These are phyloP conservation scores for Madurella mycetomatis DNA, from an alignment of 2,329 filamentous ascomycete species.

Conservation along the genomic window DNA sequence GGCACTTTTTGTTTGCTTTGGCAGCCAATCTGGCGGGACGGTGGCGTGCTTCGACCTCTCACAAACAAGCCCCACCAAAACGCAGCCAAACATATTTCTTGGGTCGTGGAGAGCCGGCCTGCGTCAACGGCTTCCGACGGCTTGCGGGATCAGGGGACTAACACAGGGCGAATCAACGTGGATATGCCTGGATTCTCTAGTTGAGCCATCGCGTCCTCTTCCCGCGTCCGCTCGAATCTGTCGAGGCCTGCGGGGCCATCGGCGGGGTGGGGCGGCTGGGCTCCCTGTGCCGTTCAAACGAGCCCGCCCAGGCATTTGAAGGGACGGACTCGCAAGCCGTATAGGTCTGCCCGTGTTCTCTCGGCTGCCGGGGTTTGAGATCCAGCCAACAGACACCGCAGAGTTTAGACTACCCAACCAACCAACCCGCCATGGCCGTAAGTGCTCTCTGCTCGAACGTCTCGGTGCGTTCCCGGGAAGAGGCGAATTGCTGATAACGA, in stretches of 20 bases:
- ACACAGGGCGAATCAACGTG: constrained; percentile 7
- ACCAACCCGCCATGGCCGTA: constrained; percentile 19
- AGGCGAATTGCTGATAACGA: constrained; percentile 7
- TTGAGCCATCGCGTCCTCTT: constrained; percentile 8
- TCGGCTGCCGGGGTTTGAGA: not conserved
- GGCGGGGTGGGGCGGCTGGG: not conserved
- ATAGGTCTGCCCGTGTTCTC: too few relatives aligned
- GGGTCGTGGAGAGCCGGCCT: not conserved
- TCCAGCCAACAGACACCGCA: not conserved
- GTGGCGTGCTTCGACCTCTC: not conserved
- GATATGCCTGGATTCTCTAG: not conserved
- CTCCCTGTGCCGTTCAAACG: not conserved
- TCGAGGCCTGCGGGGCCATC: constrained; percentile 10
- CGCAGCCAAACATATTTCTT: too few relatives aligned
- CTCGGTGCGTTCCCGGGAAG: not conserved
- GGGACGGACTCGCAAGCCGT: not conserved
- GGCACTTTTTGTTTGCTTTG: constrained; percentile 5
- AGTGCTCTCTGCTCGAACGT: constrained; percentile 1
- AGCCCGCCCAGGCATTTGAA: constrained; percentile 8
- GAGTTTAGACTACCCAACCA: not conserved
- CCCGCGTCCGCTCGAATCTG: not conserved
- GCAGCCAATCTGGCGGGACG: not conserved
- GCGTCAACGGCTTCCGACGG: constrained; percentile 7
- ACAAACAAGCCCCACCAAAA: too few relatives aligned
- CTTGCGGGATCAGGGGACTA: constrained; percentile 7